Conservation (phyloP, 2,329 filamentous ascomycete genomes). For the Penicillium capsulatum region DNA sequence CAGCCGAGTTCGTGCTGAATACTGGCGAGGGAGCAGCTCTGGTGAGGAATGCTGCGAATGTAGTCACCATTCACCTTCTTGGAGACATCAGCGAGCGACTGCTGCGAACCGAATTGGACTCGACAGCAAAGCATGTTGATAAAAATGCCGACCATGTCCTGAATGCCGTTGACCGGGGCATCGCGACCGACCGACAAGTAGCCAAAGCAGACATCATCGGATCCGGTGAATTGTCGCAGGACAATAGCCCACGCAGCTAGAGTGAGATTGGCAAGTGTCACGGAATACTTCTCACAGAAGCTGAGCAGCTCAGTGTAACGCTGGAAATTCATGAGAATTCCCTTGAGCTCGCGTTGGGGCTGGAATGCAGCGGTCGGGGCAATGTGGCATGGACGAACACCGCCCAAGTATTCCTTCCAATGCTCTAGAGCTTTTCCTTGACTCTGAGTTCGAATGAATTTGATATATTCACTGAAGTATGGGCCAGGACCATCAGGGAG, state of each 20-base stretch:
- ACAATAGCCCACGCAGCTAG: slow-evolving; percentile 41
- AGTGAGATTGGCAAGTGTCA: slow-evolving; percentile 37
- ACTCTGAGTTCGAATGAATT: slow-evolving; percentile 28
- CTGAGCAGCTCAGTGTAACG: slow-evolving; percentile 29
- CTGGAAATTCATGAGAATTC: slow-evolving; percentile 28
- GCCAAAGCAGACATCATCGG: slow-evolving; percentile 42
- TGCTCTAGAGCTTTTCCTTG: slow-evolving; percentile 28
- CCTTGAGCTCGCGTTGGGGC: slow-evolving; percentile 21
- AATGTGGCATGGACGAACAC: slow-evolving; percentile 32
- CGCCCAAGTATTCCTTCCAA: slow-evolving; percentile 36
- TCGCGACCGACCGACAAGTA: slow-evolving; percentile 43
- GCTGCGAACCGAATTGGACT: slow-evolving; percentile 37
- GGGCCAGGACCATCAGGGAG: slow-evolving; percentile 28
- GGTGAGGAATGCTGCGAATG: slow-evolving; percentile 46
- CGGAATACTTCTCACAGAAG: slow-evolving; percentile 30
- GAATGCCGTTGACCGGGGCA: slow-evolving; percentile 43
- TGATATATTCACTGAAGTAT: slow-evolving; percentile 37
- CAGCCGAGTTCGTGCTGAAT: slow-evolving; percentile 43
- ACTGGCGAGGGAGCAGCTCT: slow-evolving; percentile 49
- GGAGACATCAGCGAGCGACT: slow-evolving; percentile 39
- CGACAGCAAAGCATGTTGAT: slow-evolving; percentile 55
- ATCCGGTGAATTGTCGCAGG: slow-evolving; percentile 29
- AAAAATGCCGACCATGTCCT: slow-evolving; percentile 48
- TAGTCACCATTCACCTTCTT: slow-evolving; percentile 47
- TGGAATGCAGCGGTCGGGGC: slow-evolving; percentile 10